Evolutionary conservation across 2,329 filamentous ascomycete genomes (phyloP).

Genomic region (Colletotrichum musicola): DNA sequence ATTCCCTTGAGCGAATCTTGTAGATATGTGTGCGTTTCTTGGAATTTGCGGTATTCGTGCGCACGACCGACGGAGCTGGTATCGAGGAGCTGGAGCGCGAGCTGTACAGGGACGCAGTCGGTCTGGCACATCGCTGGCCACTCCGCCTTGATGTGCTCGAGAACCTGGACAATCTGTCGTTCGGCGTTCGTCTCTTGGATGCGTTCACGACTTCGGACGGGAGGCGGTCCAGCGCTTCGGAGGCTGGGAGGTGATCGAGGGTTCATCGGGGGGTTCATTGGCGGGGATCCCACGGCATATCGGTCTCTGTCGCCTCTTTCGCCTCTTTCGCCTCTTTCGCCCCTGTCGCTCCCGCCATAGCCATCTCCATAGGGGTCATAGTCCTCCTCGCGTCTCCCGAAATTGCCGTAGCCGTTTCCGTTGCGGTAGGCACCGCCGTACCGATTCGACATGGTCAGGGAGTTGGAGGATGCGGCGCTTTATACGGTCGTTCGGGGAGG

Average conservation of each 20-base stretch:
- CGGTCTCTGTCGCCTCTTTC: constrained; percentile 58
- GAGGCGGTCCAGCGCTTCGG: constrained; percentile 47
- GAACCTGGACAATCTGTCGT: constrained; percentile 71
- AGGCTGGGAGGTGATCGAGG: constrained; percentile 45
- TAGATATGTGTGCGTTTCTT: constrained; percentile 86
- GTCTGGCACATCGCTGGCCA: constrained; percentile 94
- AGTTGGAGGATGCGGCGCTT: constrained; percentile 24
- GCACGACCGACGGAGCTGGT: constrained; percentile 92
- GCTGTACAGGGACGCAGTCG: constrained; percentile 91
- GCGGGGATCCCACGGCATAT: constrained; percentile 52
- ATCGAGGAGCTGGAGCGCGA: constrained; percentile 95
- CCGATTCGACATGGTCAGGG: constrained; percentile 39
- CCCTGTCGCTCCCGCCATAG: constrained; percentile 54
- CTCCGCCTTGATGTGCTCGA: constrained; percentile 86
- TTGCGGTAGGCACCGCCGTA: constrained; percentile 55
- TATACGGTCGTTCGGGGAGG: constrained; percentile 19
- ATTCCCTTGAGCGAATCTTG: constrained; percentile 93
- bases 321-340: constrained; percentile 59
- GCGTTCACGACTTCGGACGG: constrained; percentile 43
- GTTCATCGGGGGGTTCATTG: constrained; percentile 42
- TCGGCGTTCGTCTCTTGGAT: constrained; percentile 63
- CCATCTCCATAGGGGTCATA: constrained; percentile 64
- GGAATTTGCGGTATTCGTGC: constrained; percentile 87
- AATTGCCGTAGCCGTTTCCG: constrained; percentile 56
- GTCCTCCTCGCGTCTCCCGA: constrained; percentile 68